A percentile compares a stretch with the other conserved stretches of the same genome.
These are phyloP conservation scores for Phalaenopsis aphrodite DNA, from an alignment of 106 monocot species.

Conservation along the genomic window DNA sequence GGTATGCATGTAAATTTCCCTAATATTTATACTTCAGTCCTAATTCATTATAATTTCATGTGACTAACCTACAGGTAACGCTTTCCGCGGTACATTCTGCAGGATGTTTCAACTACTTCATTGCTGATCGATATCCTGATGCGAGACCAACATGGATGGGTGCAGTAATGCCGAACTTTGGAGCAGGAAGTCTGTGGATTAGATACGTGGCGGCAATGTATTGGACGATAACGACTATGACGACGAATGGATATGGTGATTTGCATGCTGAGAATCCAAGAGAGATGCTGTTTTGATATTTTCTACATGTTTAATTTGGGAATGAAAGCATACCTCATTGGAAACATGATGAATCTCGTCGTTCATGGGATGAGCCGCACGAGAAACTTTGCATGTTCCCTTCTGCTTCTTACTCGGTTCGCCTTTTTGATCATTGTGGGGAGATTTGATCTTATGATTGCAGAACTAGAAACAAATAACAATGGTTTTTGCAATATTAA, in stretches of 20 bases:
- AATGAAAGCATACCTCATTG: constrained; percentile 67
- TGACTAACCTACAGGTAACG: constrained; percentile 39
- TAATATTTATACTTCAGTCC: no score
- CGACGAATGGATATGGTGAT: constrained; percentile 75
- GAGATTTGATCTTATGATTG: background rate
- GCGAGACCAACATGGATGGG: constrained; percentile 71
- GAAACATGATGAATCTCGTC: constrained; percentile 82
- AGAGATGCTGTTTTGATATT: constrained; percentile 71
- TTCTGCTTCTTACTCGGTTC: constrained; percentile 7
- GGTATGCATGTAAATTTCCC: no score
- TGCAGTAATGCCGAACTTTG: constrained; percentile 44
- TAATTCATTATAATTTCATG: background rate
- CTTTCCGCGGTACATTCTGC: constrained; percentile 69
- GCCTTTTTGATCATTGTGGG: background rate
- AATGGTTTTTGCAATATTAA: background rate
- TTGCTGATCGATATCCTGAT: constrained; percentile 61
- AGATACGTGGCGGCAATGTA: constrained; percentile 66
- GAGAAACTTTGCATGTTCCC: constrained; percentile 55
- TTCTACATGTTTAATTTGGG: constrained; percentile 79
- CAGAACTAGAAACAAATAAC: background rate
- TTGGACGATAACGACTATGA: constrained; percentile 77
- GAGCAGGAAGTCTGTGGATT: constrained; percentile 45
- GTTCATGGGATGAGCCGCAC: constrained; percentile 71
- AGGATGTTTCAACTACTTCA: constrained; percentile 65
- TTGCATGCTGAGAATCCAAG: constrained; percentile 63